Evolutionary conservation across 768 basidiomycete species (phyloP), one percentile per base, ranked within the genome.

Genomic region (Pholiota microspora): DNA sequence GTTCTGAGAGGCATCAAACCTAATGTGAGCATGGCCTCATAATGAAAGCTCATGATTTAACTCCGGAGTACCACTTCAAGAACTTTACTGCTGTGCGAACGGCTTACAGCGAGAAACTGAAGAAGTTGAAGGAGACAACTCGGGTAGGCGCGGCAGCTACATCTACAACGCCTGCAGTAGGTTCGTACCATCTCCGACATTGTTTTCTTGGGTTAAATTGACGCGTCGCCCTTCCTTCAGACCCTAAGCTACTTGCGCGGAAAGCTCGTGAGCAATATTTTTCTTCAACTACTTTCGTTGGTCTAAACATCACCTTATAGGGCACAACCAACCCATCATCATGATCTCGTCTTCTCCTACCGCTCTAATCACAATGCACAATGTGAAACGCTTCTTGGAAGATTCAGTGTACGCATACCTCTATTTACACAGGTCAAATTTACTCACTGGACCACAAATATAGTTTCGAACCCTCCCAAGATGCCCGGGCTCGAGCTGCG

Each of bases 341-440:
- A 89, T 98, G 76, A 94, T 99, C 38, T 96, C 95, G 0, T 96
- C 94, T 0, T 94, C 89, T 13, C 94, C 94, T 0, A 98, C 96
- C 1, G 86, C 94, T 2, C 82, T 99, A 52, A 87, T 99, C 66
- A 97, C 94, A 5, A 97, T 99, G 93, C 86, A 94, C 81, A 99
- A 99, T 64, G 93, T 98, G 53, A 92, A 91, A 69, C 83, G 82
- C 28, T 97, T 98, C 72, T 72, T 99, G 13, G 93, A 98, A 73
- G 93, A 98, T 64, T 83, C 92, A 0, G 73, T 81, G 88, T 92
- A 70, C 55, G 85, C 70, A 2, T 32, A 24, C 10, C 44, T 23
- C 23, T 16, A 2, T 21, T 28, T 8, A 27, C 23, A 28, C 27
- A 28, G 18, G 46, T 24, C 23, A n/a, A n/a, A n/a, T 45, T 32